Percentiles rank a stretch among this genome's conserved stretches.
Evolutionary conservation across 225 moss, liverwort and hornwort species (phyloP).

Genomic region (Anthoceros angustus): DNA sequence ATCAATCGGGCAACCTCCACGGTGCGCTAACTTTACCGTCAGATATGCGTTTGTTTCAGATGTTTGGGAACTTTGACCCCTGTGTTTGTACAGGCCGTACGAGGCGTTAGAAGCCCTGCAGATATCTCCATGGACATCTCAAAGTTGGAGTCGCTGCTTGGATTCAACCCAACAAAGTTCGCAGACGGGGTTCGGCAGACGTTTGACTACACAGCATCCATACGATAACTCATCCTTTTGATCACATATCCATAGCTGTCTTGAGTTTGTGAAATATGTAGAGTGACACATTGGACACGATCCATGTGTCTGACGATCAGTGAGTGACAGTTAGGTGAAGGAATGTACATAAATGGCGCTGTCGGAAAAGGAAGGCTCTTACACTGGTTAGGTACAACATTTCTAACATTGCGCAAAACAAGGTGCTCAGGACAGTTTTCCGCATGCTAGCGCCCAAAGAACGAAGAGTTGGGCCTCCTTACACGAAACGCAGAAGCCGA

Average conservation of each 20-base stretch:
- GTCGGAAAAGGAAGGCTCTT: too few relatives aligned
- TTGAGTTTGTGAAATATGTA: too few relatives aligned
- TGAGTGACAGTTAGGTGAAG: too few relatives aligned
- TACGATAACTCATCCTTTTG: too few relatives aligned
- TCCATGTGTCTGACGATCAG: too few relatives aligned
- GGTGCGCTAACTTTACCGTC: background rate
- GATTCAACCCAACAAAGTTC: constrained; percentile 46
- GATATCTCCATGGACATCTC: constrained; percentile 85
- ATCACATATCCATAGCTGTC: too few relatives aligned
- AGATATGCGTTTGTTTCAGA: background rate
- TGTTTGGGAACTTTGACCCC: background rate
- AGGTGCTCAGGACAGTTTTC: background rate
- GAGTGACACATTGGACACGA: too few relatives aligned
- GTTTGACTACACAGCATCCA: constrained; percentile 11
- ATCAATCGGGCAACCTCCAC: constrained; percentile 44
- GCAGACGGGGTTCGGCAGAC: constrained; percentile 42
- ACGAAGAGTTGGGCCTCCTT: background rate
- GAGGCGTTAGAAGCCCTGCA: constrained; percentile 69
- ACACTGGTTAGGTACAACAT: too few relatives aligned
- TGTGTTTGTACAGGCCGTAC: constrained; percentile 28
- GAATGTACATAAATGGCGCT: too few relatives aligned
- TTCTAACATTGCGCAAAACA: too few relatives aligned
- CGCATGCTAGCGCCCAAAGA: background rate
- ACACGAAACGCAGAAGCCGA: background rate
- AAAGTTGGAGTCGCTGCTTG: constrained; percentile 34